Evolutionary conservation across 306 rosid genomes (phyloP).

Genomic region (Acacia confusa): DNA sequence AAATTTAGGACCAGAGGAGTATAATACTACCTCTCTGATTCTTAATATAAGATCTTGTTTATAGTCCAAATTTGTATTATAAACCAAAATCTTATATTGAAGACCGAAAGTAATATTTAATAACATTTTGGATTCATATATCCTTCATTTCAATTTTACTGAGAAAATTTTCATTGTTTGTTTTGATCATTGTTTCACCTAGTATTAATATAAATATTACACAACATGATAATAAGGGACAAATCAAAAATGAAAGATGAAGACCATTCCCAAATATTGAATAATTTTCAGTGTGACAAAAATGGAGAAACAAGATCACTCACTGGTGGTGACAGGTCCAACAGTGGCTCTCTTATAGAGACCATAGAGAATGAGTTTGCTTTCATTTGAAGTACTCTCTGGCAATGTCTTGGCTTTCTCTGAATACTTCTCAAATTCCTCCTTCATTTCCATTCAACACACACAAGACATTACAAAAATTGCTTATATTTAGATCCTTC

Average conservation of each 20-base stretch:
- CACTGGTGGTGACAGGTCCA: conserved; percentile 1
- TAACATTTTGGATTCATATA: not conserved
- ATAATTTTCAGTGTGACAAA: not conserved
- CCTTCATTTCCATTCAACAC: not conserved
- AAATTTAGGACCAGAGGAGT: no score
- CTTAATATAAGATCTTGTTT: no score
- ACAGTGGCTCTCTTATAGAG: not conserved
- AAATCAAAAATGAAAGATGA: no score
- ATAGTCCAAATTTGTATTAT: no score
- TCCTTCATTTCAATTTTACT: not conserved
- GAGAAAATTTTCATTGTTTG: no score
- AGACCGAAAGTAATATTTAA: no score
- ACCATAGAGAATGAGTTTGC: conserved; percentile 7
- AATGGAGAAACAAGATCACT: not conserved
- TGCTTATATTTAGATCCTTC: not conserved
- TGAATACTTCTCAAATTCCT: conserved; percentile 13
- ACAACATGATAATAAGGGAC: not conserved
- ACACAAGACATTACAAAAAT: not conserved
- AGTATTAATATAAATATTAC: no score
- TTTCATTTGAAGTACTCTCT: conserved; percentile 7
- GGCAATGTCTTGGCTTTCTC: conserved; percentile 19
- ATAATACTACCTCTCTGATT: no score
- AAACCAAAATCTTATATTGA: no score
- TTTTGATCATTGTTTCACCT: no score
- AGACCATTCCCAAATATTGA: not conserved